phyloP scores from a whole-genome alignment of 106 monocot genomes.

The Narthecium ossifragum region DNA sequence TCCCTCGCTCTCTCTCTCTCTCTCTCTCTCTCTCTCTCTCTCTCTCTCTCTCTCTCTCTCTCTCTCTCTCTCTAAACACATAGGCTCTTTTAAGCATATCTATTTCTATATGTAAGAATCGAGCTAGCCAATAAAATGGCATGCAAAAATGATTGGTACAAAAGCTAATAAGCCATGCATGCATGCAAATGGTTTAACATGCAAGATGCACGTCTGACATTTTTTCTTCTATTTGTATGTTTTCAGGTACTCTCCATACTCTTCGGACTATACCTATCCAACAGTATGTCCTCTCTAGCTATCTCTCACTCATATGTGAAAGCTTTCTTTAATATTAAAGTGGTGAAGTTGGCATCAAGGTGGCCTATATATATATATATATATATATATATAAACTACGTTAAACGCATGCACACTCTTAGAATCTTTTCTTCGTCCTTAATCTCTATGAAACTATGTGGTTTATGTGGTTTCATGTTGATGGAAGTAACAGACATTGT shows the following conservation, averaged over 20 bases:
- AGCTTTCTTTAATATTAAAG: constrained; percentile 1
- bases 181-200: too few relatives aligned
- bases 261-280: constrained; percentile 43
- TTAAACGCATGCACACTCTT: too few relatives aligned
- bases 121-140: too few relatives aligned
- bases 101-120: too few relatives aligned
- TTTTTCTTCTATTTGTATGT: constrained; percentile 1
- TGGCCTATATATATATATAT: background rate
- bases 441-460: too few relatives aligned
- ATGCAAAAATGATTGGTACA: too few relatives aligned
- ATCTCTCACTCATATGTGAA: background rate
- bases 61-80: background rate
- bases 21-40: constrained; percentile 1
- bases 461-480: too few relatives aligned
- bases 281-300: constrained; percentile 15
- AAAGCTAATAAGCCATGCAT: constrained; percentile 4
- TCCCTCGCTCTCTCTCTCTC: constrained; percentile 3
- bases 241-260: constrained; percentile 50
- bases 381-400: background rate
- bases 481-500: too few relatives aligned
- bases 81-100: too few relatives aligned
- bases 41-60: too few relatives aligned
- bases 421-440: too few relatives aligned
- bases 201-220: too few relatives aligned
- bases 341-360: background rate